Evolutionary conservation across 192 early-diverging fungal genomes (phyloP), one percentile per base, ranked within the genome.

Genomic region (Coemansia sp.): DNA sequence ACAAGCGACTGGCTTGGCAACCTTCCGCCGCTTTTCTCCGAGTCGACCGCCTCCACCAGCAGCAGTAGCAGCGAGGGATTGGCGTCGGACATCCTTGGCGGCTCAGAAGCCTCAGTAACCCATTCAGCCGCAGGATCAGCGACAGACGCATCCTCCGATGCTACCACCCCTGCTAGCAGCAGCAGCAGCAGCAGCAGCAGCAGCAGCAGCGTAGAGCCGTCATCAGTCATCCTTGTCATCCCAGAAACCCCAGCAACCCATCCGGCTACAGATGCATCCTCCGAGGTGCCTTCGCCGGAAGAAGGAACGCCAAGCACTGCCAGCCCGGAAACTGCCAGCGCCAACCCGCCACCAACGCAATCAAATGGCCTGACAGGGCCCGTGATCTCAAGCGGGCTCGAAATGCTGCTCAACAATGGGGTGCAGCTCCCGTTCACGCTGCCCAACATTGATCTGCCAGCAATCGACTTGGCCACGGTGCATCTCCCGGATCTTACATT

Each of bases 401-500:
- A 76, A 38, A 81, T 81, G 79, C 59, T 81, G 16, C 71, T 81
- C 33, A 72, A 76, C 62, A 81, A 81, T 12, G 78, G 73, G 5
- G 69, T 65, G 5, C 43, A 72, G 14, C 67, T 81, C 26, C 78
- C 78, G 8, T 58, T 81, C 24, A 43, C 73, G 8, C 45, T 81
- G 55, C 78, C 78, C 21, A 69, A 76, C 61, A 76, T 81, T 5
- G 66, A 73, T 18, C 33, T 81, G 6, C 78, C 78, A 0, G 73
- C 43, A 14, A 72, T 81, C 9, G 44, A 81, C 61, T 60, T 81
- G 9, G 78, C 66, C 10, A 75, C 78, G 0, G 73, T 81, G 53
- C 78, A 81, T 38, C 70, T 81, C 12, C 78, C 78, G 0, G 78
- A 81, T 38, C 71, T 81, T 69, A 81, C 78, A 56, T 67, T 70